Percentiles rank a stretch among this genome's conserved stretches.
These are phyloP conservation scores for Suillus ampliporus DNA, from an alignment of 768 basidiomycete species.

Conservation along the genomic window DNA sequence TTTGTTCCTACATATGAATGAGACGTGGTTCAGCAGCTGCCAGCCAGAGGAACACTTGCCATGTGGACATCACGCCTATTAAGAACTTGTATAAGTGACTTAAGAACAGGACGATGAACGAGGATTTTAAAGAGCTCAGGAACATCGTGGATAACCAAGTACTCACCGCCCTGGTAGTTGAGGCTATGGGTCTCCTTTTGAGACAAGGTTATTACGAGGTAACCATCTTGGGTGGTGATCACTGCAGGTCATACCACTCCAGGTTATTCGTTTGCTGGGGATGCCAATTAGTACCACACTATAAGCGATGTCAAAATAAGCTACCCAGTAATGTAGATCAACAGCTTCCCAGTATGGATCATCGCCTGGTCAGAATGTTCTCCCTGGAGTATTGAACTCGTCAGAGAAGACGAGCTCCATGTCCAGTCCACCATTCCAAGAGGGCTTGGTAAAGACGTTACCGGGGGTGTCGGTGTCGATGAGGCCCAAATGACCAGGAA, in stretches of 20 bases:
- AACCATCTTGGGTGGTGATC: constrained; percentile 55
- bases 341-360: constrained; percentile 84
- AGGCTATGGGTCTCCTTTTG: constrained; percentile 51
- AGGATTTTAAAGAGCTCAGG: constrained; percentile 17
- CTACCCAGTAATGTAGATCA: constrained; percentile 49
- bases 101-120: constrained; percentile 24
- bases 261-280: constrained; percentile 51
- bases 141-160: constrained; percentile 14
- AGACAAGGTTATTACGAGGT: constrained; percentile 56
- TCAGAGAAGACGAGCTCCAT: constrained; percentile 73
- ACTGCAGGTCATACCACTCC: constrained; percentile 62
- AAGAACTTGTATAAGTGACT: constrained; percentile 20
- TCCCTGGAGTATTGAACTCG: constrained; percentile 78
- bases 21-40: not conserved
- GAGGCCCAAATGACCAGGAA: constrained; percentile 59
- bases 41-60: constrained; percentile 26
- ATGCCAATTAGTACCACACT: constrained; percentile 30
- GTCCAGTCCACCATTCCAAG: constrained; percentile 64
- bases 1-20: constrained; percentile 66
- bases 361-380: constrained; percentile 82
- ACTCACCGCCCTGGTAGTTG: constrained; percentile 48
- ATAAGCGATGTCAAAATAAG: constrained; percentile 33
- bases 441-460: constrained; percentile 56
- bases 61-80: constrained; percentile 55
- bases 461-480: constrained; percentile 66